A percentile compares a stretch with the other conserved stretches of the same genome.
These are phyloP conservation scores for Halophytophthora polymorphica DNA, from an alignment of 352 stramenopile genomes.

Conservation along the genomic window DNA sequence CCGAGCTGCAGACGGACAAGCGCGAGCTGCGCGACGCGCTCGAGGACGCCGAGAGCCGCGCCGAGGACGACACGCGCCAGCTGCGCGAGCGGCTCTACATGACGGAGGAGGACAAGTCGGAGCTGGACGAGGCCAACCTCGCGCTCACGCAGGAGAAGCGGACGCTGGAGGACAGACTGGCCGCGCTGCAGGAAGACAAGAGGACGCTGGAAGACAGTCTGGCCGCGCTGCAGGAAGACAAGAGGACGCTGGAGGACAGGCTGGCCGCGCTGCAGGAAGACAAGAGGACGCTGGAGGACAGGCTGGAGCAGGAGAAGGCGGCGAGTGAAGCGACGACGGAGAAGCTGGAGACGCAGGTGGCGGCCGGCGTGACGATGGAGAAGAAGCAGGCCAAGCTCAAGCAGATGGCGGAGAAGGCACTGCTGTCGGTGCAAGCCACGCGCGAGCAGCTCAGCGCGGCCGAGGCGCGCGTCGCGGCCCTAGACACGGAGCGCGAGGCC, in stretches of 20 bases:
- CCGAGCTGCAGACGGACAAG: conserved; percentile 55
- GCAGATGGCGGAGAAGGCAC: conserved; percentile 32
- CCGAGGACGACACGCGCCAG: conserved; percentile 50
- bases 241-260: too few relatives aligned
- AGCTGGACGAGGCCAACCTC: conserved; percentile 32
- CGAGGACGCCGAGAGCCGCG: conserved; percentile 32
- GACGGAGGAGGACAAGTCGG: conserved; percentile 43
- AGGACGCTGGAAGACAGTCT: too few relatives aligned
- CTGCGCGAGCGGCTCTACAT: conserved; percentile 41
- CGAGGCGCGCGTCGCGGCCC: conserved; percentile 14
- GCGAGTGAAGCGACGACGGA: conserved; percentile 9
- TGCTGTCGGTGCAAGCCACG: conserved; percentile 25
- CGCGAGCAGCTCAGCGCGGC: conserved; percentile 22
- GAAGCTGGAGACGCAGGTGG: conserved; percentile 25
- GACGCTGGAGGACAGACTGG: conserved; percentile 29
- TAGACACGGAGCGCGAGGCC: conserved; percentile 20
- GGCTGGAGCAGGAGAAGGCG: conserved; percentile 19
- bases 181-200: conserved; percentile 35
- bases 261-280: conserved; percentile 12
- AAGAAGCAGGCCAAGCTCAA: conserved; percentile 27
- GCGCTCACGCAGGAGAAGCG: conserved; percentile 32
- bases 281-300: neutral
- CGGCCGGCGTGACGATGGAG: conserved; percentile 24
- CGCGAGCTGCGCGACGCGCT: conserved; percentile 35
- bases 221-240: conserved; percentile 29